Percentiles rank a stretch among this genome's conserved stretches.
phyloP scores from a whole-genome alignment of 1,284 basidiomycete species.

The Apiotrichum gracile region DNA sequence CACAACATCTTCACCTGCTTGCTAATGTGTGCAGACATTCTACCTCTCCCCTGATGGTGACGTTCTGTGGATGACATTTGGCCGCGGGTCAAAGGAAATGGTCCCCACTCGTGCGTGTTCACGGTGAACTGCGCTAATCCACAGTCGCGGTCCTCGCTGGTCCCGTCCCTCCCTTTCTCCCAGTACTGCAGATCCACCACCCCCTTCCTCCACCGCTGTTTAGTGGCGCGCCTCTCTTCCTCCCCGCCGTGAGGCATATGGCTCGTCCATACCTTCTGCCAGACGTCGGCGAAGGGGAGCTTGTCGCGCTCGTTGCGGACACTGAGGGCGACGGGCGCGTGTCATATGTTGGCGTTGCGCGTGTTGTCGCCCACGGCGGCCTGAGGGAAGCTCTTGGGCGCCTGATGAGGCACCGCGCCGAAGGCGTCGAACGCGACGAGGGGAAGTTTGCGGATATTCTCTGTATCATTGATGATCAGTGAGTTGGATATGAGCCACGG shows the following conservation, averaged over 20 bases:
- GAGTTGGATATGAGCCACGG: constrained; percentile 17
- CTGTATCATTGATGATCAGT: constrained; percentile 44
- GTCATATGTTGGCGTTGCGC: constrained; percentile 37
- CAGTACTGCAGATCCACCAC: constrained; percentile 37
- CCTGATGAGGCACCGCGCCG: constrained; percentile 15
- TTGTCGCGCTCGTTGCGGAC: constrained; percentile 33
- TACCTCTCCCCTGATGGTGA: constrained; percentile 63
- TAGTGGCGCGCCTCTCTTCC: constrained; percentile 52
- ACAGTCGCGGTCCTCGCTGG: constrained; percentile 42
- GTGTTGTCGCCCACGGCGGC: constrained; percentile 36
- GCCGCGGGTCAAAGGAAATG: constrained; percentile 53
- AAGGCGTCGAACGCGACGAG: constrained; percentile 35
- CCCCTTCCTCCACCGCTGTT: constrained; percentile 43
- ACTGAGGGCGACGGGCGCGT: constrained; percentile 22
- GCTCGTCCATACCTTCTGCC: constrained; percentile 34
- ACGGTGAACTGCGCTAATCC: neutral
- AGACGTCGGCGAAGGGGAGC: constrained; percentile 29
- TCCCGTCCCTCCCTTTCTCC: constrained; percentile 25
- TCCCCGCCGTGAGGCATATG: constrained; percentile 41
- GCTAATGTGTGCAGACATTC: constrained; percentile 37
- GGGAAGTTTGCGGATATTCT: constrained; percentile 44
- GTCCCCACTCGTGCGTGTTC: constrained; percentile 50
- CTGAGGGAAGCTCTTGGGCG: constrained; percentile 34
- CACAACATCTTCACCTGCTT: too few species aligned
- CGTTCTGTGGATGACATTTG: constrained; percentile 74